Base-by-base conservation (phyloP, 2,329 filamentous ascomycete species). In the Stromatinia cepivora region DNA sequence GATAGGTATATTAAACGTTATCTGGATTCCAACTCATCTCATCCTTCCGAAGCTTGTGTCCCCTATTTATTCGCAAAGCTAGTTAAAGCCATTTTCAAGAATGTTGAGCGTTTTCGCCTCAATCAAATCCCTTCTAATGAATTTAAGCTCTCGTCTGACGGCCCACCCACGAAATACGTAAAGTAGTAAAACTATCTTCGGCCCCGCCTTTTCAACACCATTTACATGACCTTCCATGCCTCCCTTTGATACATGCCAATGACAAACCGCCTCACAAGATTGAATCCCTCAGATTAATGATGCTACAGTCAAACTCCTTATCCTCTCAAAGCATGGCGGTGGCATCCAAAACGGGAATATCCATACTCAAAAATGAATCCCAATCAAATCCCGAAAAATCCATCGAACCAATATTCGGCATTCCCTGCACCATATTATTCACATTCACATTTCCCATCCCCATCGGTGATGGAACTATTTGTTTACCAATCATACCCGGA, bases 321-420 rank as follows among this genome's bases (percentile, higher is more conserved):
- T 7, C 4, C 4, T 10, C 7, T 57, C 25, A 66, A 25, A 66
- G 39, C 1, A 67, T 67, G 8, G 42, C 66, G n/a, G 66, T 59
- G 15, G 54, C 56, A 59, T 67, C 66, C 46, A 67, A 7, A 6
- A 67, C 66, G 10, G 66, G 66, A 62, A 67, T 67, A 67, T 67
- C 66, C 66, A 67, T 67, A 62, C 45, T 53, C 17, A 67, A 48
- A 42, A 67, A 67, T 5, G 56, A 59, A 53, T 67, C 66, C 66
- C 66, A 67, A 53, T 67, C 66, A 20, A 67, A 67, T 3, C 56
- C 56, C 10, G 56, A 39, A 13, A 67, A 62, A 67, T 67, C 66
- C 42, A 50, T 62, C 11, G 56, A 28, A 5, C 34, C 46, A 13
- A 50, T 52, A 31, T 45, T 57, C 25, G 52, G 22, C 50, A 48